Percentiles rank a stretch among this genome's conserved stretches.
These are phyloP conservation scores for Violaceomyces palustris DNA, from an alignment of 1,284 basidiomycete genomes.

Conservation along the genomic window DNA sequence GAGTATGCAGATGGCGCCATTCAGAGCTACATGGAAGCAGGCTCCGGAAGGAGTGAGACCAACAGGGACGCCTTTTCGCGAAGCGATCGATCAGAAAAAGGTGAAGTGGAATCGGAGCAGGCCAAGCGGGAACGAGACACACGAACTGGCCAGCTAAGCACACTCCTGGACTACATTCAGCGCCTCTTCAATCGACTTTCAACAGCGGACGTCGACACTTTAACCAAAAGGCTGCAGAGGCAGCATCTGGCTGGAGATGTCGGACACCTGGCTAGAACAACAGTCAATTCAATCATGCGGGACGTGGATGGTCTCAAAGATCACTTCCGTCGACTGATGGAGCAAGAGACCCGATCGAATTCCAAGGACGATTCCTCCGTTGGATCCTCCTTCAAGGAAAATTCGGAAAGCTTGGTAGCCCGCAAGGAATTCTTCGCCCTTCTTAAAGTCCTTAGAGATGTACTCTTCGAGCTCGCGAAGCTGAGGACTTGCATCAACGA, in stretches of 20 bases:
- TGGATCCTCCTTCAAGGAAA: constrained; percentile 54
- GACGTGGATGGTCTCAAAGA: constrained; percentile 69
- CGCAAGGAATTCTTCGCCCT: constrained; percentile 77
- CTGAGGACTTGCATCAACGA: constrained; percentile 81
- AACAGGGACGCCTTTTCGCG: no score
- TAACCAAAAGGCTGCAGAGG: constrained; percentile 82
- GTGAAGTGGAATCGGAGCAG: constrained; percentile 19
- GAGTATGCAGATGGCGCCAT: no score
- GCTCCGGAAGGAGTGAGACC: no score
- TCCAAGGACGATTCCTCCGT: constrained; percentile 9
- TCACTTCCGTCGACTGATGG: constrained; percentile 64
- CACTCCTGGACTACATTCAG: constrained; percentile 68
- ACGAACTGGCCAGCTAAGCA: constrained; percentile 56
- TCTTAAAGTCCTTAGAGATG: constrained; percentile 78
- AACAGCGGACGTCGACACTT: constrained; percentile 77
- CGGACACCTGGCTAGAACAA: constrained; percentile 77
- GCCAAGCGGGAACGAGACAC: constrained; percentile 24
- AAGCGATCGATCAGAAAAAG: no score
- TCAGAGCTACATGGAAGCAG: no score
- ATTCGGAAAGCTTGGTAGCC: constrained; percentile 58
- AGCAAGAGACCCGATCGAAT: constrained; percentile 55
- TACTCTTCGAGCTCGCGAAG: constrained; percentile 75
- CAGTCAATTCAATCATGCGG: constrained; percentile 68
- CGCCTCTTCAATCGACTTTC: constrained; percentile 66
- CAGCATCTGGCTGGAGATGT: constrained; percentile 83